A percentile compares a stretch with the other conserved stretches of the same genome.
Conservation (phyloP, 805 yeast species). For the Candida stauntonica region DNA sequence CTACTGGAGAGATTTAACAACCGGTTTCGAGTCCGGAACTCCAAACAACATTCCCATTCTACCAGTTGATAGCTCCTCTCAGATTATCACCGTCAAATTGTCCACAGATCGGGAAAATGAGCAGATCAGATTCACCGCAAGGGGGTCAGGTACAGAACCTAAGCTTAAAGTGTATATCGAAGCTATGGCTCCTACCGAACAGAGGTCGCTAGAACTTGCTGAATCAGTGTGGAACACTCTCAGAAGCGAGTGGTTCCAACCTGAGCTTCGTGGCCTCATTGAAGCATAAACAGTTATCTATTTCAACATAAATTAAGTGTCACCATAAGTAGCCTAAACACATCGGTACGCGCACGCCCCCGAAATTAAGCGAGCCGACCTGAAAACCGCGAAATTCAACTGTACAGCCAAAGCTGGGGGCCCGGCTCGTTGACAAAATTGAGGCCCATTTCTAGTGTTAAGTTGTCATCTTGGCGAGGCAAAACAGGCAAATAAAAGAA, state of each 20-base stretch:
- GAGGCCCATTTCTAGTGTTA: too few species aligned
- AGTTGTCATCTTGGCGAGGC: too few species aligned
- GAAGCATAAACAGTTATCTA: conserved; percentile 6
- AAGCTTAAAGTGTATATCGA: conserved; percentile 90
- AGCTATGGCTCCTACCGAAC: conserved; percentile 49
- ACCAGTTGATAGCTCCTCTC: conserved; percentile 69
- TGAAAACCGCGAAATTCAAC: too few species aligned
- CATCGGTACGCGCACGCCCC: too few species aligned
- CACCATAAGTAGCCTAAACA: too few species aligned
- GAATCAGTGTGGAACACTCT: conserved; percentile 62
- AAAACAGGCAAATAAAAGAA: background rate
- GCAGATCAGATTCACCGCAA: conserved; percentile 67
- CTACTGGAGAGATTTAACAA: conserved; percentile 80
- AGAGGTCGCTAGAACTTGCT: conserved; percentile 49
- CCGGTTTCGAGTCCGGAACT: conserved; percentile 74
- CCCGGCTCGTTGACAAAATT: too few species aligned
- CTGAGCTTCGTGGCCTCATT: conserved; percentile 42
- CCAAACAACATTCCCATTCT: conserved; percentile 51
- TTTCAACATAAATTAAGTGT: too few species aligned
- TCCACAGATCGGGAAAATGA: conserved; percentile 27
- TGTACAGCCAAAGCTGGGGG: too few species aligned
- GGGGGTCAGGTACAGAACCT: conserved; percentile 98
- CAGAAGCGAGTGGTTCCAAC: conserved; percentile 63
- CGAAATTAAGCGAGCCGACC: too few species aligned
- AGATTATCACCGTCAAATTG: conserved; percentile 77